Evolutionary conservation across 257 asterid genomes (phyloP).

Genomic region (Dorcoceras hygrometricum): DNA sequence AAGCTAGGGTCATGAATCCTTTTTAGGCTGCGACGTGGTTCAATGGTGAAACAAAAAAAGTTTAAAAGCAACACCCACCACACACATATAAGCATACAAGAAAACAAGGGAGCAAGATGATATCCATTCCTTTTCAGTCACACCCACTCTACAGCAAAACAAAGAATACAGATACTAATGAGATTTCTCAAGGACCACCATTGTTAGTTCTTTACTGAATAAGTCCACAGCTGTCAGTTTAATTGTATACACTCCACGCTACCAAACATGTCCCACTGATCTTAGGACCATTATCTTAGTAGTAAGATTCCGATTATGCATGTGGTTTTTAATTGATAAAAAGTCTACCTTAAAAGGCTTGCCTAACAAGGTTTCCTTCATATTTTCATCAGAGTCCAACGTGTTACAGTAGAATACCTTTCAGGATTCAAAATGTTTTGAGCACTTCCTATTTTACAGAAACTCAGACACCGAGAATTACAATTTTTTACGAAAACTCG

Average conservation of each 20-base stretch:
- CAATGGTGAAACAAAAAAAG: background rate
- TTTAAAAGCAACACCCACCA: conserved; percentile 19
- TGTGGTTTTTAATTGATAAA: background rate
- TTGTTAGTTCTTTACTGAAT: conserved; percentile 10
- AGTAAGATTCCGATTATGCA: conserved; percentile 18
- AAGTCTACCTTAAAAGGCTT: conserved; percentile 15
- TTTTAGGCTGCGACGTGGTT: background rate
- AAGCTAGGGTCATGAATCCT: background rate
- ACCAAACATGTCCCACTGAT: conserved; percentile 22
- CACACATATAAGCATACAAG: conserved; percentile 11
- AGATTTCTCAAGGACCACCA: conserved; percentile 9
- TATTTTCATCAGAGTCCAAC: background rate
- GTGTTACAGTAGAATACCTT: too few relatives aligned
- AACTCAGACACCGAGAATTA: background rate
- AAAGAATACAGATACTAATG: conserved; percentile 17
- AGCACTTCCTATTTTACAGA: background rate
- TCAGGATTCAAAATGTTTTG: background rate
- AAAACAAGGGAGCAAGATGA: conserved; percentile 2
- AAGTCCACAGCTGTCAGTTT: conserved; percentile 7
- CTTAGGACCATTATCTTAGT: conserved; percentile 5
- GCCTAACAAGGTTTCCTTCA: conserved; percentile 13
- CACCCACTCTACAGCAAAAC: conserved; percentile 22
- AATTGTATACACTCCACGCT: background rate
- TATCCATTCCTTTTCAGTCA: conserved; percentile 21
- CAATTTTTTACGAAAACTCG: background rate